Conservation (phyloP, 495 filamentous ascomycete genomes). For the Delitschia confertaspora region DNA sequence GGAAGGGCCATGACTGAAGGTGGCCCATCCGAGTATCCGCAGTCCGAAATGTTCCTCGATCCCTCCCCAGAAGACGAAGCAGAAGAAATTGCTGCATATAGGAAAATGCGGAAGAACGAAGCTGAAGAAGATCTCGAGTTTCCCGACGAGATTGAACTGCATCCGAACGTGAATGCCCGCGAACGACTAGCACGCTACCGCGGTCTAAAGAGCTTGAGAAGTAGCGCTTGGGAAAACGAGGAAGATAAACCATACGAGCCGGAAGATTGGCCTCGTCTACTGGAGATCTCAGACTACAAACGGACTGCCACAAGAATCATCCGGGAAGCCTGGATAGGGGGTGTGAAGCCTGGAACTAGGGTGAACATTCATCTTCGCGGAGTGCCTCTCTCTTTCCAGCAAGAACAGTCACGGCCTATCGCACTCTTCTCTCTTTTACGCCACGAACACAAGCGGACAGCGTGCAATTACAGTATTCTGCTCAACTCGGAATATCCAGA, state of each 20-base stretch:
- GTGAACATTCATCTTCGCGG: constrained; percentile 72
- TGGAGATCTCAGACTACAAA: constrained; percentile 77
- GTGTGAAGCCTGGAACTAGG: constrained; percentile 70
- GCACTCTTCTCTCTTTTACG: constrained; percentile 75
- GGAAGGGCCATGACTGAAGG: constrained; percentile 62
- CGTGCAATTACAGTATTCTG: constrained; percentile 65
- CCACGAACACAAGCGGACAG: constrained; percentile 89
- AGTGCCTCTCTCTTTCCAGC: constrained; percentile 53
- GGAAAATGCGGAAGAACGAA: constrained; percentile 63
- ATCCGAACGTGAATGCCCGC: constrained; percentile 73
- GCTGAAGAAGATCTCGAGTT: constrained; percentile 87
- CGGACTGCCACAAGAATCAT: constrained; percentile 63
- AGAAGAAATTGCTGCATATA: constrained; percentile 66
- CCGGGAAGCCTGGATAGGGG: constrained; percentile 75
- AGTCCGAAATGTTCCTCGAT: constrained; percentile 86
- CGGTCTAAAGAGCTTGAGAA: constrained; percentile 80
- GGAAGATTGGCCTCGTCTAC: constrained; percentile 76
- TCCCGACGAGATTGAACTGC: constrained; percentile 93
- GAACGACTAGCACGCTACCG: constrained; percentile 79
- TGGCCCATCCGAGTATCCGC: constrained; percentile 73
- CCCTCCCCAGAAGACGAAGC: constrained; percentile 81
- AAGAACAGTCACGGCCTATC: constrained; percentile 49
- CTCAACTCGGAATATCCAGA: constrained; percentile 59
- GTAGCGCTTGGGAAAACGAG: constrained; percentile 76
- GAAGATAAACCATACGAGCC: constrained; percentile 81